Percentiles rank a stretch among this genome's conserved stretches.
Evolutionary conservation across 306 rosid species (phyloP).

Genomic region (Trifolium dubium): DNA sequence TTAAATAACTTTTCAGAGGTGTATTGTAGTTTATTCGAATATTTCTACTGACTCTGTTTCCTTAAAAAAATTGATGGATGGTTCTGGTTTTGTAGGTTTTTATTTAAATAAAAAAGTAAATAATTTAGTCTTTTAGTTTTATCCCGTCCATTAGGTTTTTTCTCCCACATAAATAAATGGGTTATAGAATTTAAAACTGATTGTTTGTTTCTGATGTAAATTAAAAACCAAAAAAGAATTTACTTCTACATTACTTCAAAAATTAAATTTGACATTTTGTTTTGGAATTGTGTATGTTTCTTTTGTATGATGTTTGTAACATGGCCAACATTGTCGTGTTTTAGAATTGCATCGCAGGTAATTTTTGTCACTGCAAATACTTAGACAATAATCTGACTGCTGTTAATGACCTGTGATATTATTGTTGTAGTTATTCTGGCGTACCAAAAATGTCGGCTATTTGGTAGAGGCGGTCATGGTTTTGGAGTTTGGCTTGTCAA

Average conservation of each 20-base stretch:
- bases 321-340: conserved; percentile 23
- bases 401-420: conserved; percentile 31
- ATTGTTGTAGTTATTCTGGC: conserved; percentile 80
- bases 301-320: conserved; percentile 1
- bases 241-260: neutral
- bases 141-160: neutral
- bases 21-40: neutral
- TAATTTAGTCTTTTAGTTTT: neutral
- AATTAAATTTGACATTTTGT: conserved; percentile 15
- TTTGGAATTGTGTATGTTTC: conserved; percentile 27
- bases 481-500: conserved; percentile 87
- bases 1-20: conserved; percentile 4
- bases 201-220: conserved; percentile 15
- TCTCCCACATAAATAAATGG: neutral
- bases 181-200: conserved; percentile 4
- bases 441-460: conserved; percentile 73
- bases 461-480: conserved; percentile 88
- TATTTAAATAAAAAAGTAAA: conserved; percentile 10
- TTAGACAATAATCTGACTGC: conserved; percentile 26
- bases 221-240: conserved; percentile 14
- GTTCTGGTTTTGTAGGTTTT: conserved; percentile 12
- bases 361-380: conserved; percentile 9
- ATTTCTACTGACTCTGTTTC: neutral
- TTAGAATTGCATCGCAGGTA: conserved; percentile 13
- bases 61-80: conserved; percentile 8